phyloP scores from a whole-genome alignment of 805 yeast species.

The Barnettozyma populi region DNA sequence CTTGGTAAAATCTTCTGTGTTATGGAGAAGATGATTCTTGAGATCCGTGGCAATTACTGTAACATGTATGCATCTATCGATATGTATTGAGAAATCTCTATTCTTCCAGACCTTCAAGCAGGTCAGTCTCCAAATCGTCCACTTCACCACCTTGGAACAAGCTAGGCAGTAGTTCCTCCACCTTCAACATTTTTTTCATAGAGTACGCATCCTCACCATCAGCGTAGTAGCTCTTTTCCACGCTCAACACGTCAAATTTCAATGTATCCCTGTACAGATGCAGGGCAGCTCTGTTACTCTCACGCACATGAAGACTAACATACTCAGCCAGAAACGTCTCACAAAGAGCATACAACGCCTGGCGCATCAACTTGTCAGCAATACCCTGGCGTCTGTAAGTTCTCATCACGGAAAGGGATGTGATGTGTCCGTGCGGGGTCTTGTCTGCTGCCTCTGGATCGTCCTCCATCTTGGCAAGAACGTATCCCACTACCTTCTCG shows the following conservation, averaged over 20 bases:
- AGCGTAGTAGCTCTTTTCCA: conserved; percentile 88
- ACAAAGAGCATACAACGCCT: conserved; percentile 68
- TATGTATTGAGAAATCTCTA: conserved; percentile 1
- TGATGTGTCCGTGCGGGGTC: conserved; percentile 84
- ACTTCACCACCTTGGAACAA: conserved; percentile 43
- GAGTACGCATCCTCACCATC: conserved; percentile 98
- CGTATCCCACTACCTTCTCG: conserved; percentile 93
- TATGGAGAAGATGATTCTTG: too few relatives aligned
- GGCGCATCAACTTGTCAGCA: conserved; percentile 88
- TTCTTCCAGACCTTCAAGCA: conserved; percentile 33
- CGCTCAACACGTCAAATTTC: conserved; percentile 70
- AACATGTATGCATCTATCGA: neutral
- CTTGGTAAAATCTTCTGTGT: too few relatives aligned
- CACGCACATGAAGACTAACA: conserved; percentile 89
- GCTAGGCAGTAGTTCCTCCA: conserved; percentile 59
- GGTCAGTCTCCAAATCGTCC: conserved; percentile 52
- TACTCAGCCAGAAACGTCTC: conserved; percentile 78
- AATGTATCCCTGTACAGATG: conserved; percentile 86
- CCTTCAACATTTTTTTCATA: conserved; percentile 67
- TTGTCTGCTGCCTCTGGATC: conserved; percentile 73
- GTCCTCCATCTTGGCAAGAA: conserved; percentile 93
- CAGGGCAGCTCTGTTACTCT: conserved; percentile 89
- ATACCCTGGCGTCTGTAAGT: conserved; percentile 92
- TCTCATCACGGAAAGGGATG: conserved; percentile 91
- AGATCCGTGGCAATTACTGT: too few relatives aligned